Evolutionary conservation across 2,329 filamentous ascomycete species (phyloP), one percentile per base, ranked within the genome.

Genomic region (Gnomoniopsis smithogilvyi): DNA sequence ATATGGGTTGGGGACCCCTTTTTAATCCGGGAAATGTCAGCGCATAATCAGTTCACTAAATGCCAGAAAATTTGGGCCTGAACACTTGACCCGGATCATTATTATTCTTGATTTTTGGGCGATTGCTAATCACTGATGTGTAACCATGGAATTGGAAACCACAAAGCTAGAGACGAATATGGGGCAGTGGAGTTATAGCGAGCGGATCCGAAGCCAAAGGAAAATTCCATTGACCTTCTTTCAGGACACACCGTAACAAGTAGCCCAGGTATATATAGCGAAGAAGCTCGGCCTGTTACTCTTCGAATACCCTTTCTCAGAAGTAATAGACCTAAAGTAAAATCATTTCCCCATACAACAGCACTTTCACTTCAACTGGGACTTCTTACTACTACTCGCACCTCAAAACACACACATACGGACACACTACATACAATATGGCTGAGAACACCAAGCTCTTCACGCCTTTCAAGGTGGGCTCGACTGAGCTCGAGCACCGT

Each of bases 391-490:
- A 41, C 14, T 41, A 15, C 38, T 6, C 15, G 3, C 12, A 41
- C 6, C n/a, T n/a, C 12, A n/a, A n/a, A n/a, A 6, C 38, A 6
- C 15, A 41, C n/a, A 41, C 38, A 41, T 14, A n/a, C 38, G 38
- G n/a, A n/a, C 12, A 41, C 15, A 6, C 12, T n/a, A 41, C 52
- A 33, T 6, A 33, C 47, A 57, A 33, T 2, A 63, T 63, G 61
- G 60, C 60, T 17, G 60, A 60, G 22, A 62, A 62, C 60, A 61
- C 68, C 26, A 67, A 67, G 59, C 76, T 80, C 19, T 81, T 80
- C 67, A 67, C 71, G 38, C 76, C 78, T 2, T 61, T 80, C 50
- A 72, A 70, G 58, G 63, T 80, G 2, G 78, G 79, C 62, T 70
- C 70, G 17, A 54, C 69, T 17, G 60, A 69, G 43, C 67, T 80